Base-by-base conservation (phyloP, 768 basidiomycete genomes). In the Lactarius trivialis region DNA sequence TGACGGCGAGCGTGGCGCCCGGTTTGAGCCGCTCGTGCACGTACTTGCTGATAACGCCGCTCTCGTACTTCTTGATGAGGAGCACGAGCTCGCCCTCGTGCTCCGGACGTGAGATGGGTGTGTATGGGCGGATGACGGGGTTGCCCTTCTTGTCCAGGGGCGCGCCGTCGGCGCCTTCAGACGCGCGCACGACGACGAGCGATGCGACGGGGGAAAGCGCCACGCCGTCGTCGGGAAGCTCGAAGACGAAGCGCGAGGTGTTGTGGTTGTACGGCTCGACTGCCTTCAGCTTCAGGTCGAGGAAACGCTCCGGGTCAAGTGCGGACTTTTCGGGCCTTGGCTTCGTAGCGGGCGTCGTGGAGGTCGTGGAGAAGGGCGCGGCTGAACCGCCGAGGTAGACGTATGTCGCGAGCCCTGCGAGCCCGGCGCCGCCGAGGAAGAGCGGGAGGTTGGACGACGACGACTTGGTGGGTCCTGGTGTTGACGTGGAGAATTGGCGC, bases 181-280 rank as follows among this genome's bases (percentile, higher is more conserved):
- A 84, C 17, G 92, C 78, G 74, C 85, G 88, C 68, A 94, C 83
- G 58, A 92, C 71, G 17, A 98, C 78, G 65, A 86, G 89, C 0
- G 89, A 90, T 14, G 93, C 81, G 58, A 93, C 79, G 4, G 89
- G 89, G 14, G 94, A 80, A 39, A 91, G 81, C 7, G 91, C 86
- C 0, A 89, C 85, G 54, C 89, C 81, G 66, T 85, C 82, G 49
- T 89, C 83, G 56, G 90, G 91, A 21, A 96, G 79, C 67, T 85
- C 86, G 71, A 96, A 93, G 52, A 85, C 76, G 71, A 89, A 93
- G 67, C 89, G 84, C 34, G 91, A 79, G 15, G 93, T 89, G 76
- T 98, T 97, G 82, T 98, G 89, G 82, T 97, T 98, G 80, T 96
- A 97, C 0, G 86, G 86, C 63, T 85, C 76, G 63, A 92, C 73